Conservation (phyloP, 208 protist species). For the Entamoeba invadens region DNA sequence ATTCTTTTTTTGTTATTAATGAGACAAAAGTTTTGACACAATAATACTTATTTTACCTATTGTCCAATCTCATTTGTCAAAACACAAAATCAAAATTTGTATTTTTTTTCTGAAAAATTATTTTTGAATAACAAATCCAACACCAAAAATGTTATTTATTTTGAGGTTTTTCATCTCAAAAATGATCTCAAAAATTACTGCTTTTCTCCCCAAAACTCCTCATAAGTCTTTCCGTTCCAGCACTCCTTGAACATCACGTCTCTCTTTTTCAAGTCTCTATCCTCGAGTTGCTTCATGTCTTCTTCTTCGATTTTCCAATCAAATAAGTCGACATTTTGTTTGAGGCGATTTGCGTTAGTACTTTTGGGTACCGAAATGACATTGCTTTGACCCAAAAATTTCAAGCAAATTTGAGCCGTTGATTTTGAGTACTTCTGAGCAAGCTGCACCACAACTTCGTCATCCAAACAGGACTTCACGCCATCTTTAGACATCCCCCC, state of each 20-base stretch:
- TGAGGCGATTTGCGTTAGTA: neutral
- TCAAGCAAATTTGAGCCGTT: neutral
- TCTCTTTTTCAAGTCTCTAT: neutral
- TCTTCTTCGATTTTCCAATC: neutral
- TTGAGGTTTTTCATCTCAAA: too few species aligned
- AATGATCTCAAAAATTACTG: neutral
- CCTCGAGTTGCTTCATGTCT: neutral
- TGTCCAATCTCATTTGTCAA: too few species aligned
- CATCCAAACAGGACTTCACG: neutral
- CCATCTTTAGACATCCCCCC: neutral
- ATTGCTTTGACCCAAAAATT: neutral
- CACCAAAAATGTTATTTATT: too few species aligned
- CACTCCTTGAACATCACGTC: neutral
- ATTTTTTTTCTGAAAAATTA: too few species aligned
- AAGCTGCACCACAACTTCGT: neutral
- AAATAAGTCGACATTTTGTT: neutral
- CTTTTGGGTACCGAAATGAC: neutral
- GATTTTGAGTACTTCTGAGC: neutral
- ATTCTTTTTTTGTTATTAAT: too few species aligned
- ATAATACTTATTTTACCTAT: too few species aligned
- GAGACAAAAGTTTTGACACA: too few species aligned
- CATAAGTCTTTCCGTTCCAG: neutral
- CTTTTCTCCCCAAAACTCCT: neutral
- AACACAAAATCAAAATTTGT: too few species aligned
- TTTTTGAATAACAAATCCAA: too few species aligned